Percentiles rank a stretch among this genome's conserved stretches.
Evolutionary conservation across 345 rosid species (phyloP).

Genomic region (Aquilaria malaccensis): DNA sequence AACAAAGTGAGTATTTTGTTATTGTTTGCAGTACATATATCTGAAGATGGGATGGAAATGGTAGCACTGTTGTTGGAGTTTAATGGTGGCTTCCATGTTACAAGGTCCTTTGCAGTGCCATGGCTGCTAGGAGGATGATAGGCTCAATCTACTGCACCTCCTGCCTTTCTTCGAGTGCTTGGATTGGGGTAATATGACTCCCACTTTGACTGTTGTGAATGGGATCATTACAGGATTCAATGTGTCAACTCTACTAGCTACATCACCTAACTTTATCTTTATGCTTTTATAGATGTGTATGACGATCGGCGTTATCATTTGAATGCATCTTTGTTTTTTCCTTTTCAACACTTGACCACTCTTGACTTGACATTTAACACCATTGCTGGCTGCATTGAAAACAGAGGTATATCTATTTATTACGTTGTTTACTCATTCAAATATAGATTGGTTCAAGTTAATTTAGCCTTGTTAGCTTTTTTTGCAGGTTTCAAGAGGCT

Average conservation of each 20-base stretch:
- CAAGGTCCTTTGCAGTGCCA: background rate
- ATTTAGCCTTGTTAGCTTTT: too few species aligned
- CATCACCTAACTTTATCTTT: too few species aligned
- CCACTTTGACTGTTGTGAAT: background rate
- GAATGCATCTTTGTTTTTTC: too few species aligned
- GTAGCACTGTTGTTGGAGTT: background rate
- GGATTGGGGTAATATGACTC: too few species aligned
- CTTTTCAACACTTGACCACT: background rate
- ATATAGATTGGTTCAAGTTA: too few species aligned
- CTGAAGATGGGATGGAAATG: background rate
- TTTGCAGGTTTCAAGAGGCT: background rate
- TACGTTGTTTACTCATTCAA: too few species aligned
- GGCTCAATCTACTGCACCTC: background rate
- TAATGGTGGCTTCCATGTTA: background rate
- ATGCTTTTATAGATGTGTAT: too few species aligned
- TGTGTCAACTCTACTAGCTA: background rate
- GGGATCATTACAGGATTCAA: background rate
- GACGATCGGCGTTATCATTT: too few species aligned
- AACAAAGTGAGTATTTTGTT: too few species aligned
- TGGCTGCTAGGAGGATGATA: constrained; percentile 4
- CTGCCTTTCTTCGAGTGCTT: background rate
- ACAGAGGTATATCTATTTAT: background rate
- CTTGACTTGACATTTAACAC: background rate
- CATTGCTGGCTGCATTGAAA: background rate
- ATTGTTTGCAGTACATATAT: too few species aligned